Base-by-base conservation (phyloP, 441 rosid genomes). In the Gossypium davidsonii region DNA sequence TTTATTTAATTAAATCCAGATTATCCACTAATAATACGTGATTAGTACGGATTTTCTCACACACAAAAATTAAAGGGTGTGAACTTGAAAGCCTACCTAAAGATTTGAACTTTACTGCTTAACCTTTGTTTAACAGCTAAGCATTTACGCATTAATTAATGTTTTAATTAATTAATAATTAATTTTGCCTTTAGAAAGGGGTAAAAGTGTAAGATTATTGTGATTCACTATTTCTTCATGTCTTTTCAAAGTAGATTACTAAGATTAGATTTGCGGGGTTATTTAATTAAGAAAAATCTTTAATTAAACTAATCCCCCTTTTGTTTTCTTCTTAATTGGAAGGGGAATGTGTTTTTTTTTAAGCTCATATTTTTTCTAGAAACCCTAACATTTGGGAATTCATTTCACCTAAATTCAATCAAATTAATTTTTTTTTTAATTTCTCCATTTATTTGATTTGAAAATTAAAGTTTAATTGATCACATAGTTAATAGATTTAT, bases 91-190 rank as follows among this genome's bases (percentile, higher is more conserved):
- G 26, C 26, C 15, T 1, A 6, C 23, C 34, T 21, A 11, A 51
- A 15, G 20, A 51, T 4, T 4, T 52, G 57, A 55, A 56, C 60
- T 65, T 28, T 9, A 17, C 70, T 55, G 53, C 69, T 78, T 62
- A 8, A 61, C 74, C 74, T 76, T 53, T 75, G 81, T 65, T 77
- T 76, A 73, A 81, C 83, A 83, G 83, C 86, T 83, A 75, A 81
- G 79, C 84, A 65, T 67, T 14, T 55, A 25, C 39, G 39, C 12
- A 18, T 56, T 68, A 52, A 44, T 11, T 67, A 15, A 17, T 73
- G 55, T 49, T 14, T 4, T 49, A 49, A 4, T 52, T 70, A 57
- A 46, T 53, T 23, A 68, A 37, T 60, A 26, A 28, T 21, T 20
- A 26, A 28, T 59, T 70, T 51, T 8, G 17, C 15, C n/a, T 71